These are phyloP conservation scores for Trichoderma erinaceum DNA, from an alignment of 495 filamentous ascomycete species.

Conservation along the genomic window DNA sequence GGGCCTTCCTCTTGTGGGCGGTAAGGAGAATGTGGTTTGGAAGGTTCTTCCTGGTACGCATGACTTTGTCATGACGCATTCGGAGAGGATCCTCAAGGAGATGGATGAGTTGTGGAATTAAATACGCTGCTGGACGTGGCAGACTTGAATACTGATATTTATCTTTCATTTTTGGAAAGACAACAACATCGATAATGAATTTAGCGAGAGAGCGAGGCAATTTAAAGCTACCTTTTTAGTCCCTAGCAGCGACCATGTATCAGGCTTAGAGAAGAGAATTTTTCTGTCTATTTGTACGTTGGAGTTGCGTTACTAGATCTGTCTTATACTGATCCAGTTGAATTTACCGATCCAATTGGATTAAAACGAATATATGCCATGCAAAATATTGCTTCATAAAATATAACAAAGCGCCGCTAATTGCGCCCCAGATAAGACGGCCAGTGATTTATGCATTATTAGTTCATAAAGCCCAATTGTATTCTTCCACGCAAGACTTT, in stretches of 20 bases:
- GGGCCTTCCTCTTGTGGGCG: constrained; percentile 33
- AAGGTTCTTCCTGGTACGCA: constrained; percentile 41
- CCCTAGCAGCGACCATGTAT: not conserved
- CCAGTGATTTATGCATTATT: not conserved
- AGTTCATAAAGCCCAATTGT: not conserved
- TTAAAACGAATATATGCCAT: not conserved
- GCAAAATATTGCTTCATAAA: not conserved
- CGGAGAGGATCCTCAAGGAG: constrained; percentile 31
- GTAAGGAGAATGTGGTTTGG: constrained; percentile 36
- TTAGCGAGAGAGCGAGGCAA: not conserved
- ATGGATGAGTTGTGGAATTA: constrained; percentile 37
- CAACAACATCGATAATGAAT: not conserved
- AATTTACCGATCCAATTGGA: not conserved
- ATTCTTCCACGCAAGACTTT: constrained; percentile 3
- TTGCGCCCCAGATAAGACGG: not conserved
- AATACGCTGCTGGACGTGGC: not conserved
- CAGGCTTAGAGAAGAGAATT: not conserved
- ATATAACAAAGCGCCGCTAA: not conserved
- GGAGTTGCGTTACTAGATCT: not conserved
- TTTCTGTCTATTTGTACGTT: not conserved
- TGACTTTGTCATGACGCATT: constrained; percentile 46
- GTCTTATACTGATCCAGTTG: not conserved
- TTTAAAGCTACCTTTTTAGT: not conserved
- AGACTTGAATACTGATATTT: not conserved
- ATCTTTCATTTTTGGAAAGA: not conserved